These are phyloP conservation scores for Rhinocladiella mackenziei DNA, from an alignment of 2,329 filamentous ascomycete genomes.

Conservation along the genomic window DNA sequence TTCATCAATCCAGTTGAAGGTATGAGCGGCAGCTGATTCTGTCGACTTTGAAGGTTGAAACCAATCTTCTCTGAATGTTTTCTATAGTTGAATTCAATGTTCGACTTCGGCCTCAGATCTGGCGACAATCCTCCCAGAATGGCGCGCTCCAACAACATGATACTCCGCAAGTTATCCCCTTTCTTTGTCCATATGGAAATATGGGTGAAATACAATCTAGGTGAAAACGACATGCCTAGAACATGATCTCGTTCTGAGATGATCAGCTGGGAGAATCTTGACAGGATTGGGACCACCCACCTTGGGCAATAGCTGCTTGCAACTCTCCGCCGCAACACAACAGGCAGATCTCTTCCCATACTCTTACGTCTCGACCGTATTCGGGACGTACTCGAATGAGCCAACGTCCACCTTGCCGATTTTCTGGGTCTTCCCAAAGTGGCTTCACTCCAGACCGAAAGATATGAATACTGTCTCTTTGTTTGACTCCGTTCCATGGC, in stretches of 20 bases:
- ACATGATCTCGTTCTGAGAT: constrained; percentile 70
- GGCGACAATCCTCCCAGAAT: constrained; percentile 69
- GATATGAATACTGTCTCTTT: constrained; percentile 72
- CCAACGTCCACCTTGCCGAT: constrained; percentile 81
- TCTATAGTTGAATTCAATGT: constrained; percentile 66
- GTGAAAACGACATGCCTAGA: constrained; percentile 80
- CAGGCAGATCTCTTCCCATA: constrained; percentile 30
- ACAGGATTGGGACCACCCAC: constrained; percentile 51
- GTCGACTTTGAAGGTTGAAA: constrained; percentile 43
- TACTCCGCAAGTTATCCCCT: constrained; percentile 70
- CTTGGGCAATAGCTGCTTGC: constrained; percentile 68
- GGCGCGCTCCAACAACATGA: constrained; percentile 68
- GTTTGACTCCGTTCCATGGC: constrained; percentile 69
- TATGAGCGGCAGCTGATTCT: constrained; percentile 1
- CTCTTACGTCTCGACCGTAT: constrained; percentile 18
- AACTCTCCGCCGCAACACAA: constrained; percentile 34
- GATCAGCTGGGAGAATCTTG: not conserved
- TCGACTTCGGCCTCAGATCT: constrained; percentile 66
- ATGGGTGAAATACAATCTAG: constrained; percentile 83
- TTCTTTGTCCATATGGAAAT: constrained; percentile 94
- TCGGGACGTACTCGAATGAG: constrained; percentile 85
- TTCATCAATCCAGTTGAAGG: not conserved
- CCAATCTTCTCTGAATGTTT: constrained; percentile 84
- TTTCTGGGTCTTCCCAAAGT: constrained; percentile 81
- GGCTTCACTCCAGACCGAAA: constrained; percentile 75